A percentile compares a stretch with the other conserved stretches of the same genome.
phyloP scores from a whole-genome alignment of 192 early-diverging fungal species.

The Phlyctochytrium bullatum region DNA sequence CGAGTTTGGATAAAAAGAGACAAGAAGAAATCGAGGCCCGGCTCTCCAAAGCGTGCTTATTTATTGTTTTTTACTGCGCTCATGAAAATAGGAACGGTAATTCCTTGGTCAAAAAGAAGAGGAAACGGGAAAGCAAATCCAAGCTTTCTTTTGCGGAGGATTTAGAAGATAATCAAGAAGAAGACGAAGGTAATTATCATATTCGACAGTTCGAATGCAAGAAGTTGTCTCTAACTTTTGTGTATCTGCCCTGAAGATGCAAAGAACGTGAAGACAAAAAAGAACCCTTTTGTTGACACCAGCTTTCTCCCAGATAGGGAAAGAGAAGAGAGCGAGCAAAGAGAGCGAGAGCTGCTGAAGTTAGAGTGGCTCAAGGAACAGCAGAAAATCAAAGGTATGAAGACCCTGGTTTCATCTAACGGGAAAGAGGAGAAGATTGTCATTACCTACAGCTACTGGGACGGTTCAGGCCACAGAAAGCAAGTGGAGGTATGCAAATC shows the following conservation, averaged over 20 bases:
- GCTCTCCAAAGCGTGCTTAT: conserved; percentile 48
- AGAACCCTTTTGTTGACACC: conserved; percentile 89
- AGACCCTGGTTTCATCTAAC: conserved; percentile 6
- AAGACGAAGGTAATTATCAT: conserved; percentile 12
- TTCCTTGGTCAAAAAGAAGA: conserved; percentile 40
- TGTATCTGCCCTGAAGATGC: conserved; percentile 1
- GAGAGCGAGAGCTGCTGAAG: conserved; percentile 69
- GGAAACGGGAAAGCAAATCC: conserved; percentile 65
- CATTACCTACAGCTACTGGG: conserved; percentile 95
- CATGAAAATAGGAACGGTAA: background rate
- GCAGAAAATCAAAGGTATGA: conserved; percentile 74
- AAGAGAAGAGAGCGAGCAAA: conserved; percentile 74
- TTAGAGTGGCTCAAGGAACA: conserved; percentile 82
- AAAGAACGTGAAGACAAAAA: conserved; percentile 50
- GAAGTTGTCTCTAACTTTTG: conserved; percentile 2
- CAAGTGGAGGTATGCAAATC: conserved; percentile 55
- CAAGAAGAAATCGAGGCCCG: conserved; percentile 64
- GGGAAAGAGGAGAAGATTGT: conserved; percentile 65
- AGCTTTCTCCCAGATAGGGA: conserved; percentile 89
- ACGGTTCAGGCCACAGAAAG: conserved; percentile 90
- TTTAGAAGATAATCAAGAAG: conserved; percentile 36
- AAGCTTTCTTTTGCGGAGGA: conserved; percentile 75
- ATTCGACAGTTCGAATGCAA: background rate
- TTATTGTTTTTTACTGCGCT: background rate
- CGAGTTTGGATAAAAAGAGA: conserved; percentile 66